Evolutionary conservation across 176 grass and related monocot genomes (phyloP), one percentile per base, ranked within the genome.

Genomic region (Zea luxurians): DNA sequence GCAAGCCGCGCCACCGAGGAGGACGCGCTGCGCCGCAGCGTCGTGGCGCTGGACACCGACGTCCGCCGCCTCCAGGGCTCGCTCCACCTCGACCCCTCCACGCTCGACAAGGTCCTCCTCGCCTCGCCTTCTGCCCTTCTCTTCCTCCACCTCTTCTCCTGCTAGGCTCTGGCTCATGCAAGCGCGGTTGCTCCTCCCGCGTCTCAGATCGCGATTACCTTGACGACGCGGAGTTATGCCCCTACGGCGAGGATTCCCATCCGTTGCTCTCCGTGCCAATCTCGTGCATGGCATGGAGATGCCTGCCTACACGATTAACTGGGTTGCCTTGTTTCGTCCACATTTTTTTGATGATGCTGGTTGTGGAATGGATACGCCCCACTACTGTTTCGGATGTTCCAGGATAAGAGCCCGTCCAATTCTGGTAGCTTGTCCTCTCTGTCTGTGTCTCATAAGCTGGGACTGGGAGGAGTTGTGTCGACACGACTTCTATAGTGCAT

Each of bases 21-120:
- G 86, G 89, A 97, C 77, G 84, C 77, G n/a, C 83, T 97, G 21
- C 82, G 91, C 2, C 91, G 87, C 64, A 79, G 89, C 27, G 83
- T 83, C 3, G 50, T 83, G 2, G 91, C 91, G 48, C 61, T 97
- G 44, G 89, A 93, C 40, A 86, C 89, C 60, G 87, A 97, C 78
- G 57, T 97, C 13, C 82, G 80, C 4, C 85, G 85, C 2, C 84
- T 97, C 64, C 87, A 86, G 86, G 80, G 42, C 16, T 86, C 77
- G 3, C 79, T 61, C 7, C 63, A 48, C 15, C 59, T 93, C 77
- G 84, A 84, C 34, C 80, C 80, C 35, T 37, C 83, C 72, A 55
- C 92, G 60, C 70, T 86, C 53, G 87, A 87, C 15, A 92, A 90
- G 86, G 86, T 92, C 52, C 43, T 62, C 20, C 54, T 70, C 17